Conservation (phyloP, 495 filamentous ascomycete species). For the Hypoxylon intermedium region DNA sequence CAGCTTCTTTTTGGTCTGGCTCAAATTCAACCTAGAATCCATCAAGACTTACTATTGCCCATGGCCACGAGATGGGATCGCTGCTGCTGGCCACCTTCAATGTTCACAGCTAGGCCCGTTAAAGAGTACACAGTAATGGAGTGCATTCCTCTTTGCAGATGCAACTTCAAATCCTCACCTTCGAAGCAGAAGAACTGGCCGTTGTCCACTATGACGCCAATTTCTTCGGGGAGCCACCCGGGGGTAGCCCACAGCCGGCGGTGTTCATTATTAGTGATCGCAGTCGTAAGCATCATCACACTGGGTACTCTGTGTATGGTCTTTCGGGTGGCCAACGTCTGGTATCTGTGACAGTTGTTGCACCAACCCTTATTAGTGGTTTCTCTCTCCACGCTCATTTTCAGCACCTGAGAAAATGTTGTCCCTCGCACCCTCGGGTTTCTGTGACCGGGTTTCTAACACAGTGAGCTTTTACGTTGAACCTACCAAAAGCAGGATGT, state of each 20-base stretch:
- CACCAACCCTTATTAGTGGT: slow-evolving; percentile 88
- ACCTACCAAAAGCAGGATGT: slow-evolving; percentile 4
- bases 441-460: slow-evolving; percentile 52
- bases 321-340: slow-evolving; percentile 78
- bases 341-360: slow-evolving; percentile 83
- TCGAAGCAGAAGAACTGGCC: slow-evolving; percentile 90
- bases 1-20: neutral
- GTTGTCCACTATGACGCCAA: slow-evolving; percentile 82
- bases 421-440: slow-evolving; percentile 62
- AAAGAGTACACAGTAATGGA: slow-evolving; percentile 86
- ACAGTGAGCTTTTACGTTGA: slow-evolving; percentile 29
- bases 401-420: slow-evolving; percentile 82
- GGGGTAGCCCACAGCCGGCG: slow-evolving; percentile 83
- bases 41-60: slow-evolving; percentile 69
- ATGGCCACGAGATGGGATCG: slow-evolving; percentile 91
- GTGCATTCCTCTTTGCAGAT: slow-evolving; percentile 66
- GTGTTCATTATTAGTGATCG: slow-evolving; percentile 71
- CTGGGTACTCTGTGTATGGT: slow-evolving; percentile 79
- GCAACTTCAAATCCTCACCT: slow-evolving; percentile 79
- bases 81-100: slow-evolving; percentile 80
- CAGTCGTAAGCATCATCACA: slow-evolving; percentile 84
- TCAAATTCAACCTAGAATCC: neutral
- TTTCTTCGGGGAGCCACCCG: slow-evolving; percentile 89
- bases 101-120: slow-evolving; percentile 87
- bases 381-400: slow-evolving; percentile 85